Evolutionary conservation across 2,329 filamentous ascomycete genomes (phyloP), one percentile per base, ranked within the genome.

Genomic region (Westerdykella sp.): DNA sequence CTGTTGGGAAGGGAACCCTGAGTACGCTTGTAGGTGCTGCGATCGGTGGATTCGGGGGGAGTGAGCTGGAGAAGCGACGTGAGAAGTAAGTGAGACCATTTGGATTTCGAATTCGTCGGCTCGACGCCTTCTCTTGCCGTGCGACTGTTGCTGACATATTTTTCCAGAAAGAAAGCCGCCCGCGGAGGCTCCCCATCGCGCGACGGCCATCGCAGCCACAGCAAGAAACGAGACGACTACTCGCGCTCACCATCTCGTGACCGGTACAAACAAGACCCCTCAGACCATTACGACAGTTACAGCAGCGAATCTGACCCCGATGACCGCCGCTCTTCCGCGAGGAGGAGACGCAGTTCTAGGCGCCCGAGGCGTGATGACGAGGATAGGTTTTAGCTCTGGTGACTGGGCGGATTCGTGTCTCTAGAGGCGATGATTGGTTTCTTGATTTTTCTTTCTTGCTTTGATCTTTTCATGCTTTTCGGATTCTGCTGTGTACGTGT

Each of bases 21-120:
- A 65, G 62, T 35, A 62, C 62, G 42, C 45, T 66, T 40, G 59
- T 60, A 65, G 64, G 64, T 47, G 62, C 59, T 23, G 64, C 62
- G 16, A 60, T 64, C 18, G 63, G 63, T 42, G 63, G 57, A 14
- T 41, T 65, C 16, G 62, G 63, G 32, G 60, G 54, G 4, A 54
- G 57, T 32, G 57, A 55, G 42, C 34, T 58, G 25, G 54, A 59
- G 50, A 55, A 50, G 48, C 48, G 49, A 34, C 47, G 51, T 34
- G 56, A 59, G 31, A 57, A 52, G 55, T 58, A 53, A 56, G 55
- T 57, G 43, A 42, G 41, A 37, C 15, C 18, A 12, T 34, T 38
- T 46, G 43, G 16, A 30, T 41, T 41, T 9, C 34, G 16, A 10
- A 39, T 4, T 21, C 18, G 6, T 6, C 18, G 4, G 18, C 18